phyloP scores from a whole-genome alignment of 2,329 filamentous ascomycete genomes.

The Calonectria multiphialidica region DNA sequence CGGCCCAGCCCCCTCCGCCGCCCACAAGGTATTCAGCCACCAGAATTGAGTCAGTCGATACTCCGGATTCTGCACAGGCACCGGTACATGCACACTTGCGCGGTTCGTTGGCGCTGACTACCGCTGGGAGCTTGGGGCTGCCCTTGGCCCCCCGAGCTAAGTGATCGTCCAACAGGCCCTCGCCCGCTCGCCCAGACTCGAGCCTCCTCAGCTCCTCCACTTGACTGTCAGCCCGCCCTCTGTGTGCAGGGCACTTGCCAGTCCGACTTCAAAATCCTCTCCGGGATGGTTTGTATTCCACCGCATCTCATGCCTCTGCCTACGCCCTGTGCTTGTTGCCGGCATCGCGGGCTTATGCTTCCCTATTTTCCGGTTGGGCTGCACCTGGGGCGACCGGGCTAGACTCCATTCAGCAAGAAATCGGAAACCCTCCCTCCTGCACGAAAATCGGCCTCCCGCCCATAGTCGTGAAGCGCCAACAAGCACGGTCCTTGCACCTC shows the following conservation, averaged over 20 bases:
- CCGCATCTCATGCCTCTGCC: too few relatives aligned
- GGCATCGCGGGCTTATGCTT: background rate
- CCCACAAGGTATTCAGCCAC: conserved; percentile 16
- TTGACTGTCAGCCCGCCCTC: background rate
- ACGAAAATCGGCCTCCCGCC: background rate
- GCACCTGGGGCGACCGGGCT: conserved; percentile 3
- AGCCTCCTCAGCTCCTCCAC: conserved; percentile 3
- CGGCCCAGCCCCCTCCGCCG: background rate
- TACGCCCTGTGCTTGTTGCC: background rate
- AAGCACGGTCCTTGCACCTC: background rate
- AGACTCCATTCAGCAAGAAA: conserved; percentile 14
- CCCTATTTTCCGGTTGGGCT: conserved; percentile 19
- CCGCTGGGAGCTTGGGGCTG: conserved; percentile 18
- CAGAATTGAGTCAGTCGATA: conserved; percentile 7
- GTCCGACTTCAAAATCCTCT: background rate
- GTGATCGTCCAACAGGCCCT: conserved; percentile 4
- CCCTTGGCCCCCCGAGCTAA: conserved; percentile 7
- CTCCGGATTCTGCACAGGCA: conserved; percentile 11
- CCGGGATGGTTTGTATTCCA: background rate
- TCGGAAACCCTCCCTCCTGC: conserved; percentile 6
- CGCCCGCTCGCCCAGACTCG: background rate
- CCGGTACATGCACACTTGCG: background rate
- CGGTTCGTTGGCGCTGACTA: conserved; percentile 12
- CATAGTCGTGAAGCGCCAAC: conserved; percentile 1
- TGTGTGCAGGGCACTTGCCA: background rate